Conservation (phyloP, 345 rosid species). For the Syzygium grande region DNA sequence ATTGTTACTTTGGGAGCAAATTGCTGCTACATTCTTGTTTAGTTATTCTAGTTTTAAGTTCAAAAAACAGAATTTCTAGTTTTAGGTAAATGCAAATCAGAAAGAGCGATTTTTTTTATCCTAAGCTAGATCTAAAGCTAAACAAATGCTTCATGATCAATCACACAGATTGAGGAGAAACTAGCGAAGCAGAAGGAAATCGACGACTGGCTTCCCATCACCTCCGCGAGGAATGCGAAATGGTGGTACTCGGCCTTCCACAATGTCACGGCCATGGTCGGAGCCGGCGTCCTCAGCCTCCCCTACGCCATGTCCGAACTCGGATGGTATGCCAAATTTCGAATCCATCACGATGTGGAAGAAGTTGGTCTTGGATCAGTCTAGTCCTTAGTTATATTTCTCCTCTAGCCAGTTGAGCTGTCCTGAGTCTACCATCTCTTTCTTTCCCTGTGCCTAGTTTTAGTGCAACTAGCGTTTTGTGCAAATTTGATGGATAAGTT, state of each 20-base stretch:
- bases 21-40: not conserved
- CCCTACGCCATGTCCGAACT: constrained; percentile 74
- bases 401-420: not conserved
- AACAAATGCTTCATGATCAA: not conserved
- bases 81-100: not conserved
- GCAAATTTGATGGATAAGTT: not conserved
- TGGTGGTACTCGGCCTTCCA: constrained; percentile 89
- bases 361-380: not conserved
- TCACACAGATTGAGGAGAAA: constrained; percentile 11
- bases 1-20: not conserved
- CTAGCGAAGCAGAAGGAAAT: constrained; percentile 39
- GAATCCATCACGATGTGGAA: not conserved
- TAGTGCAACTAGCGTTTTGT: not conserved
- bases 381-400: not conserved
- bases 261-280: constrained; percentile 90
- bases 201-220: constrained; percentile 65
- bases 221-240: constrained; percentile 63
- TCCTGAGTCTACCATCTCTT: not conserved
- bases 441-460: not conserved
- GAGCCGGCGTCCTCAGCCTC: constrained; percentile 76
- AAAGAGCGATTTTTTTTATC: not conserved
- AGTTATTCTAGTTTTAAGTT: not conserved
- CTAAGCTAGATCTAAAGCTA: not conserved
- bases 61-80: not conserved
- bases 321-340: constrained; percentile 41